phyloP scores from a whole-genome alignment of 495 filamentous ascomycete genomes.

The Saxophila tyrrhenica region DNA sequence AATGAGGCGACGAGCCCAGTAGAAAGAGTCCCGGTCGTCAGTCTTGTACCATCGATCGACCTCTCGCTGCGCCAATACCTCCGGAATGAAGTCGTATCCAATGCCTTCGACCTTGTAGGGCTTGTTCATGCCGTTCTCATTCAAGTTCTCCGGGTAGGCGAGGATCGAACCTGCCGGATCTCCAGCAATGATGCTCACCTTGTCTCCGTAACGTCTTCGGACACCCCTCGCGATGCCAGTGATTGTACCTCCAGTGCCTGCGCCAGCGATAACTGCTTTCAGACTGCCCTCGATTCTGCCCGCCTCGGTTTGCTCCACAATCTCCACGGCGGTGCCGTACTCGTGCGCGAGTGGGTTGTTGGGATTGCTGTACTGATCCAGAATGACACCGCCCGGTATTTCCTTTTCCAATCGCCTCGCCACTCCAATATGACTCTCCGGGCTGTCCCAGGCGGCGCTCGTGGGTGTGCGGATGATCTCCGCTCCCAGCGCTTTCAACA shows the following conservation, averaged over 20 bases:
- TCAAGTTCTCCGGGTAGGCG: conserved; percentile 64
- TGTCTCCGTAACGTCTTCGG: conserved; percentile 62
- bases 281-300: conserved; percentile 55
- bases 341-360: conserved; percentile 94
- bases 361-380: conserved; percentile 89
- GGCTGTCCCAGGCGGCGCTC: conserved; percentile 84
- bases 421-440: conserved; percentile 95
- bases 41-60: conserved; percentile 99
- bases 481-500: conserved; percentile 82
- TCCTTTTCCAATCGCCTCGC: conserved; percentile 83
- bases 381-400: conserved; percentile 89
- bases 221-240: conserved; percentile 79
- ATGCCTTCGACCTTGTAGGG: conserved; percentile 98
- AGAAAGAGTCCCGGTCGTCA: conserved; percentile 81
- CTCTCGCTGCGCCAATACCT: conserved; percentile 68
- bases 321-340: conserved; percentile 88
- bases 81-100: conserved; percentile 95
- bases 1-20: conserved; percentile 78
- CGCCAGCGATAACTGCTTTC: conserved; percentile 70
- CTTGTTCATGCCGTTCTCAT: conserved; percentile 65
- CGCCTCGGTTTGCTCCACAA: conserved; percentile 71
- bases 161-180: conserved; percentile 86
- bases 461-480: conserved; percentile 97
- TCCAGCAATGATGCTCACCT: conserved; percentile 77
- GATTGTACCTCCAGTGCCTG: conserved; percentile 92